Evolutionary conservation across 768 basidiomycete genomes (phyloP), one percentile per base, ranked within the genome.

Genomic region (Boletus pseudopeckii): DNA sequence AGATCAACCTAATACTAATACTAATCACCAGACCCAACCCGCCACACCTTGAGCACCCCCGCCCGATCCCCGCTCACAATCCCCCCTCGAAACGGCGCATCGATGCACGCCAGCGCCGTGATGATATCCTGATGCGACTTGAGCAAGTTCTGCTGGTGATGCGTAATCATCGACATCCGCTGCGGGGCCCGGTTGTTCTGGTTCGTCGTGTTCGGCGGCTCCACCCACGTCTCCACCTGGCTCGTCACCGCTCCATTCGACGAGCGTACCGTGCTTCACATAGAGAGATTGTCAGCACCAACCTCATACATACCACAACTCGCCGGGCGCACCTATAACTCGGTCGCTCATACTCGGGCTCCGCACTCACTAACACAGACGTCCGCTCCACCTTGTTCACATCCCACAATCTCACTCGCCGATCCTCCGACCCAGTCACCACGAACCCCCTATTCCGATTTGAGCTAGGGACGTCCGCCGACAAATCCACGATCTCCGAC

Each of bases 1-100:
- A 39, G 32, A 46, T 34, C 13, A 28, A 28, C 24, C 24, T 26
- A 28, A 28, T 28, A 7, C 7, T 8, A 10, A 1, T 63, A 22
- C 22, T 22, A 72, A 32, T 80, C 80, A 5, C 75, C 68, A 42
- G 73, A 64, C 20, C 90, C 89, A 20, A 90, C 80, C 53, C 85
- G 78, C 88, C 89, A 98, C 1, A 97, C 88, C 69, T 97, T 98
- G 59, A 98, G 80, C 18, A 86, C 85, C 4, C 97, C 97, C 20
- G 86, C 79, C 44, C 92, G 79, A 68, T 98, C 96, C 2, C 90
- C 96, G 57, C 88, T 93, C n/a, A 98, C 81, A 43, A 97, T 80
- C 1, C 92, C 90, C 24, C 92, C 93, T 50, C 90, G 81, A 72
- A 98, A 98, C 1, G 96, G 93, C 1, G 94, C 87, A 58, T 97